Conservation (phyloP, 768 basidiomycete genomes). For the Tulasnella sp. region DNA sequence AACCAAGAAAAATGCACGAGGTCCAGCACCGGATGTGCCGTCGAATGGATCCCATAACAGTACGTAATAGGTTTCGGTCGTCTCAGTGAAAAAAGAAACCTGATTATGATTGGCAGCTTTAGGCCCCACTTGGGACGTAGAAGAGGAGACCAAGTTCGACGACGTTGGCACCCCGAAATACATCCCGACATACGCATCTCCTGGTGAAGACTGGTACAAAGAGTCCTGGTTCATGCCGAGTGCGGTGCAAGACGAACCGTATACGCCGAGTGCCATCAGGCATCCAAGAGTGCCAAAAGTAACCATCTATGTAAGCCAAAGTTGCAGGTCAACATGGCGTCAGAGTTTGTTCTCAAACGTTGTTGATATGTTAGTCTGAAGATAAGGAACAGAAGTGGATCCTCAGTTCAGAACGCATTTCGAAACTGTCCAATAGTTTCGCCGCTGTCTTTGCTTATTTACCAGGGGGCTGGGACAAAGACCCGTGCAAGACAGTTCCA, state of each 20-base stretch:
- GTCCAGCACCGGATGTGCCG: not conserved
- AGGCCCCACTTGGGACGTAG: not conserved
- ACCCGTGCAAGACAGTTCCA: not conserved
- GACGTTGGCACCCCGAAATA: not conserved
- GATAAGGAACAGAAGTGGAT: not conserved
- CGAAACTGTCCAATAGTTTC: not conserved
- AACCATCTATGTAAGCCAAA: not conserved
- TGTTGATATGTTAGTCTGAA: not conserved
- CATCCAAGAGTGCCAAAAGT: not conserved
- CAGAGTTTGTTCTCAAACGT: not conserved
- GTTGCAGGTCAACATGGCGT: not conserved
- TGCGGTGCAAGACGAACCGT: too few species aligned
- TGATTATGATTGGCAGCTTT: too few species aligned
- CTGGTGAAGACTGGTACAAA: too few species aligned
- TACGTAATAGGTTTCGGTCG: not conserved
- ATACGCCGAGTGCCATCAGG: too few species aligned
- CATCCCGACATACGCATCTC: too few species aligned
- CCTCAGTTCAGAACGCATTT: not conserved
- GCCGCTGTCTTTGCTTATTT: not conserved
- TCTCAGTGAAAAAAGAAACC: too few species aligned
- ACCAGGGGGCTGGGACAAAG: not conserved
- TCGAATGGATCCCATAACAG: not conserved
- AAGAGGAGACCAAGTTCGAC: not conserved
- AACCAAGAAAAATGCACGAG: not conserved
- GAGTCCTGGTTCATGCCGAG: too few species aligned